phyloP scores from a whole-genome alignment of 1,139 yeast species.

The Kodamaea anthophila region DNA sequence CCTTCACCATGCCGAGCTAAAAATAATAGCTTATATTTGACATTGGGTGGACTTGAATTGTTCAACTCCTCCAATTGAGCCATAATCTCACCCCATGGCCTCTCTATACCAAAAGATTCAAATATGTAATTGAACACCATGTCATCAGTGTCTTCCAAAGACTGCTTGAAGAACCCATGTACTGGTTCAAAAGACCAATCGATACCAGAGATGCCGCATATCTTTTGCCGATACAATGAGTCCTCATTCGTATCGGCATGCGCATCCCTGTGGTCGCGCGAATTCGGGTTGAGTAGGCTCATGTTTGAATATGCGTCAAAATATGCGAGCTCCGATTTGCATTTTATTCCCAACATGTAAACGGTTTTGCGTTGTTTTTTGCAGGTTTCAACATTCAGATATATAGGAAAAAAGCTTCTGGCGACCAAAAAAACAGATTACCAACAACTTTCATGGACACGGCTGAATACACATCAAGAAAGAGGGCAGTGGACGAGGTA shows the following conservation, averaged over 20 bases:
- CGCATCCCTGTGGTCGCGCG: conserved; percentile 30
- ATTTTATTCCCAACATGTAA: background rate
- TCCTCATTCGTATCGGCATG: conserved; percentile 32
- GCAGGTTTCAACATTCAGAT: conserved; percentile 1
- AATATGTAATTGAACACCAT: conserved; percentile 39
- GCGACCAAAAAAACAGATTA: conserved; percentile 2
- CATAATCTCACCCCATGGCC: conserved; percentile 42
- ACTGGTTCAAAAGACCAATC: conserved; percentile 42
- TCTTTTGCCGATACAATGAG: conserved; percentile 14
- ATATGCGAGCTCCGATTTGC: too few species aligned
- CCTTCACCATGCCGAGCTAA: conserved; percentile 81
- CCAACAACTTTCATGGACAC: conserved; percentile 4
- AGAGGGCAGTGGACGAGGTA: conserved; percentile 1
- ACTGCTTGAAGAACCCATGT: conserved; percentile 48
- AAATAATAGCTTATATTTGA: conserved; percentile 48
- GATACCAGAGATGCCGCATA: conserved; percentile 10
- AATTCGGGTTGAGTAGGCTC: conserved; percentile 29
- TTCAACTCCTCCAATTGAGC: conserved; percentile 33
- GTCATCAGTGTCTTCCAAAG: conserved; percentile 41
- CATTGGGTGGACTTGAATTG: conserved; percentile 23
- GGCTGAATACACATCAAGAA: conserved; percentile 4
- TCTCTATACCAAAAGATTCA: conserved; percentile 43
- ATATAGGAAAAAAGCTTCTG: conserved; percentile 3
- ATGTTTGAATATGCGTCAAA: too few species aligned
- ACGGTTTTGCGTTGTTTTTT: background rate